These are phyloP conservation scores for Salix exigua DNA, from an alignment of 345 rosid species.

Conservation along the genomic window DNA sequence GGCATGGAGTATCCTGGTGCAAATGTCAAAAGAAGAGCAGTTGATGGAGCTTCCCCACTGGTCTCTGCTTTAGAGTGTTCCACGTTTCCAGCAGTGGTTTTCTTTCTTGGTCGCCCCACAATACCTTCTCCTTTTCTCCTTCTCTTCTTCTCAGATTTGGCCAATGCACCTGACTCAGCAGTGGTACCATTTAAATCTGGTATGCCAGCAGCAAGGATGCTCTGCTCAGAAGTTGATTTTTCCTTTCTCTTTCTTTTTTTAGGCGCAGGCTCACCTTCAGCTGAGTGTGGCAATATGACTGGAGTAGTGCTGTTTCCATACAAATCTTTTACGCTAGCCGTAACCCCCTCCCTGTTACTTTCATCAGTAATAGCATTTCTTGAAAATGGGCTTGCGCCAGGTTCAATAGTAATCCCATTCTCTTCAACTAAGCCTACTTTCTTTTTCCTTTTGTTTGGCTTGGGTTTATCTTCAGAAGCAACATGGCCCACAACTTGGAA, in stretches of 20 bases:
- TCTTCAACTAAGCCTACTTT: conserved; percentile 15
- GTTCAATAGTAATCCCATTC: conserved; percentile 20
- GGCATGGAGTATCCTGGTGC: conserved; percentile 55
- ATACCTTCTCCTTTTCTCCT: conserved; percentile 36
- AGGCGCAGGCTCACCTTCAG: conserved; percentile 14
- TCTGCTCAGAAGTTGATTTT: conserved; percentile 31
- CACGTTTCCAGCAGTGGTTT: conserved; percentile 1
- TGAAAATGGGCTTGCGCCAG: conserved; percentile 30
- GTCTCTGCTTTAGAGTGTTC: conserved; percentile 8
- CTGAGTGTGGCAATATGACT: not conserved
- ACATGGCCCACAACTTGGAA: conserved; percentile 8
- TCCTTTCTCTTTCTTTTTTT: conserved; percentile 53
- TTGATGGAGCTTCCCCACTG: conserved; percentile 39
- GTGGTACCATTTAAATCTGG: conserved; percentile 62
- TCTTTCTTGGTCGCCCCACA: conserved; percentile 17
- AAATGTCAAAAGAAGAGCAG: conserved; percentile 65
- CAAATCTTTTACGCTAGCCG: conserved; percentile 22
- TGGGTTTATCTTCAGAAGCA: conserved; percentile 12
- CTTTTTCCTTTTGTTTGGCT: conserved; percentile 28
- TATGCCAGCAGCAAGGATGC: conserved; percentile 27
- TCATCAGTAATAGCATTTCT: conserved; percentile 22
- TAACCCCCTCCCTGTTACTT: conserved; percentile 16
- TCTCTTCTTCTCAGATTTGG: conserved; percentile 41
- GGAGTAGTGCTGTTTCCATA: conserved; percentile 15
- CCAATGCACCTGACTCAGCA: conserved; percentile 22